Base-by-base conservation (phyloP, 495 filamentous ascomycete species). In the Podospora fimiseda region DNA sequence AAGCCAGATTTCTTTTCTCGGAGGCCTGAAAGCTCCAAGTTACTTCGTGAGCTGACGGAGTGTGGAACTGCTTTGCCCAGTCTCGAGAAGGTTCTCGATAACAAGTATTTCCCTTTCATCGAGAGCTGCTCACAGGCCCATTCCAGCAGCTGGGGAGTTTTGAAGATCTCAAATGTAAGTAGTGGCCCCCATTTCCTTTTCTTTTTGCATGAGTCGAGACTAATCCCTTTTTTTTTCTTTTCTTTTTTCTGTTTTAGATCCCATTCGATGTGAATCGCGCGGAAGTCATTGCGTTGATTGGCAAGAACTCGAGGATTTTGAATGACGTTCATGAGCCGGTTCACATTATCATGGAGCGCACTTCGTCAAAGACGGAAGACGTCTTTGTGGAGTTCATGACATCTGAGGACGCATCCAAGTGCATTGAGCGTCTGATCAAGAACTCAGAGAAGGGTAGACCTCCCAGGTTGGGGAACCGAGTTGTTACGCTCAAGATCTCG, bases 311-410 rank as follows among this genome's bases (percentile, higher is more conserved):
- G 0, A 75, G 72, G 14, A 68, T 88, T 36, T 66, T 85, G 27
- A 70, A 73, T 40, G 78, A 81, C 42, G 57, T 66, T 1, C 74
- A 83, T 5, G 82, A 81, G 47, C 74, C 85, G 0, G 69, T 91
- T 9, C 88, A 93, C 58, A 89, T 93, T 55, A 87, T 90, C 57
- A 89, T 93, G 86, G 88, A 92, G 46, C 83, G 86, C 7, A 72
- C 80, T 0, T 87, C 85, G 1, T 78, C 79, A 43, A 92, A 91
- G 75, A 91, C 88, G 0, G 80, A 84, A 66, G 86, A 90, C 47
- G 84, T 79, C 52, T 93, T 73, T 56, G 80, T 88, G 24, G 88
- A 93, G 60, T 83, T 90, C 43, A 49, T 69, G 24, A 77, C 71
- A 5, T 51, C 69, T 0, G 53, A 68, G 0, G 82, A 84, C 61